phyloP scores from a whole-genome alignment of 805 yeast genomes.

The Schwanniomyces polymorphus region DNA sequence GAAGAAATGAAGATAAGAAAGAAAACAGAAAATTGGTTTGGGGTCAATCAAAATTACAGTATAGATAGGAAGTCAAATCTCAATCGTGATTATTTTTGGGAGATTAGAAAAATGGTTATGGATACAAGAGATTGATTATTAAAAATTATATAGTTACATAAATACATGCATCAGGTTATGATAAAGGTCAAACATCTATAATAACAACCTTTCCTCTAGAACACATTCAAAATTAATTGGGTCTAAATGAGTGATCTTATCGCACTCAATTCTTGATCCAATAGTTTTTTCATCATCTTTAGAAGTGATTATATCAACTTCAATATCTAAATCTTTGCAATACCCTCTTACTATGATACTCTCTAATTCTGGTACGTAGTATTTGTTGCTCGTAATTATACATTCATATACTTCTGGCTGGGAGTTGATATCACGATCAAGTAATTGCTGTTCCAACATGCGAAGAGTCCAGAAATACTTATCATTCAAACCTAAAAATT shows the following conservation, averaged over 20 bases:
- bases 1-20: slow-evolving; percentile 36
- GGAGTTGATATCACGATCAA: neutral
- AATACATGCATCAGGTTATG: neutral
- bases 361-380: slow-evolving; percentile 15
- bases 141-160: neutral
- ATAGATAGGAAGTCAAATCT: slow-evolving; percentile 9
- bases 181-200: neutral
- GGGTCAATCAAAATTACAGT: slow-evolving; percentile 25
- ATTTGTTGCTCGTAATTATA: slow-evolving; percentile 34
- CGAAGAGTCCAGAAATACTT: slow-evolving; percentile 25
- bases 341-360: slow-evolving; percentile 38
- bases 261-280: slow-evolving; percentile 49
- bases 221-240: slow-evolving; percentile 40
- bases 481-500: slow-evolving; percentile 13
- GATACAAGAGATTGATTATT: slow-evolving; percentile 21
- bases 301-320: slow-evolving; percentile 40
- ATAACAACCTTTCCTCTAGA: slow-evolving; percentile 19
- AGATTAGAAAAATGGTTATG: slow-evolving; percentile 43
- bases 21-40: slow-evolving; percentile 41
- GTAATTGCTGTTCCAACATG: slow-evolving; percentile 11
- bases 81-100: slow-evolving; percentile 38
- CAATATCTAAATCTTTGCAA: slow-evolving; percentile 48
- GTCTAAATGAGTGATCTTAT: slow-evolving; percentile 44
- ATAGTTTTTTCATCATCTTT: slow-evolving; percentile 18
- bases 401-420: slow-evolving; percentile 29